Conservation (phyloP, 768 basidiomycete genomes). For the Lentinula sp. region DNA sequence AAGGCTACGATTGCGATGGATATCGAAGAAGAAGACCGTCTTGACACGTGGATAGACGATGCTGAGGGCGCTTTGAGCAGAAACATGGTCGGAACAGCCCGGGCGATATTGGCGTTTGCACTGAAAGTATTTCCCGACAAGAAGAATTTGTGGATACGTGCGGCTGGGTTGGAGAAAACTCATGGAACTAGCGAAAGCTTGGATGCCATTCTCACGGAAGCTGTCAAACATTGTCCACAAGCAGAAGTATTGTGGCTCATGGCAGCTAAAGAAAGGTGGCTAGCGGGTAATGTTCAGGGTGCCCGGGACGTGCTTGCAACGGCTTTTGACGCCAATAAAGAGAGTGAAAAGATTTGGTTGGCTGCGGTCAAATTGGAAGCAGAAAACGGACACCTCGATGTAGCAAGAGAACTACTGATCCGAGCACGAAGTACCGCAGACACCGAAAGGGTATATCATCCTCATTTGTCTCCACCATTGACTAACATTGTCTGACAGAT, state of each 20-base stretch:
- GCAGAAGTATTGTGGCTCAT: conserved; percentile 97
- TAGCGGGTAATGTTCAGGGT: conserved; percentile 81
- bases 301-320: conserved; percentile 84
- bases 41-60: conserved; percentile 88
- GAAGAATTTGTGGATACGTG: conserved; percentile 80
- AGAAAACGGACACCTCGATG: conserved; percentile 86
- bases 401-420: conserved; percentile 80
- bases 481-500: conserved; percentile 47
- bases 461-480: conserved; percentile 5
- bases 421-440: conserved; percentile 89
- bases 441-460: conserved; percentile 71
- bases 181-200: conserved; percentile 85
- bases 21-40: conserved; percentile 88
- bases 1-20: conserved; percentile 94
- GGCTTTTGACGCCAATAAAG: conserved; percentile 92
- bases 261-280: conserved; percentile 97
- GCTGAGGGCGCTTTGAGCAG: conserved; percentile 76
- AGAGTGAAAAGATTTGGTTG: conserved; percentile 96
- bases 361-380: conserved; percentile 97
- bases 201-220: conserved; percentile 73
- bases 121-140: conserved; percentile 87
- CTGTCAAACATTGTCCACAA: conserved; percentile 88
- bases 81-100: conserved; percentile 73
- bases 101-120: conserved; percentile 88
- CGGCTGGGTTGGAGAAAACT: conserved; percentile 88